phyloP scores from a whole-genome alignment of 345 rosid genomes.

The Raphanus sativus region DNA sequence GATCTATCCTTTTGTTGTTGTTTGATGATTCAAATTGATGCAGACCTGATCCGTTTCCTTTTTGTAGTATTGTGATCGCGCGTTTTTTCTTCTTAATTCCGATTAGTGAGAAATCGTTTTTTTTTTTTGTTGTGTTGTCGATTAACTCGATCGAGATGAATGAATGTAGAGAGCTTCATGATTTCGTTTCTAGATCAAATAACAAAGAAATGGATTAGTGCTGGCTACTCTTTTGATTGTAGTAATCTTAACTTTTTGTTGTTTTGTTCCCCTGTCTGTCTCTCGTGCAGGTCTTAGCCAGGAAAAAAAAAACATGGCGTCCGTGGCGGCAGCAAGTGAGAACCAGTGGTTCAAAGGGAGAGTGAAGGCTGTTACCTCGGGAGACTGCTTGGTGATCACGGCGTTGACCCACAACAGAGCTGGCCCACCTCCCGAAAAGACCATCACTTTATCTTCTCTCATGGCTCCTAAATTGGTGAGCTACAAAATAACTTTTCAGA shows the following conservation, averaged over 20 bases:
- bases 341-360: conserved; percentile 63
- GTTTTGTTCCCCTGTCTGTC: not conserved
- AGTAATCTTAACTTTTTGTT: not conserved
- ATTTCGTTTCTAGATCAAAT: too few species aligned
- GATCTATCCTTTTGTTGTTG: too few species aligned
- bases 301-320: conserved; percentile 45
- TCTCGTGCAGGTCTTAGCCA: conserved; percentile 43
- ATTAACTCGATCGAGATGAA: conserved; percentile 27
- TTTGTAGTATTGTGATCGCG: conserved; percentile 17
- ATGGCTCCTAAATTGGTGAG: conserved; percentile 88
- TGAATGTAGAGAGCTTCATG: conserved; percentile 21
- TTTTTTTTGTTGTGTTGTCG: not conserved
- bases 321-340: too few species aligned
- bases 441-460: conserved; percentile 74
- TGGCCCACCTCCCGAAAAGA: conserved; percentile 91
- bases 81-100: not conserved
- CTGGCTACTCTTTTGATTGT: not conserved
- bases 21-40: not conserved
- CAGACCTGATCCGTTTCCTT: not conserved
- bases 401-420: conserved; percentile 57
- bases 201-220: not conserved
- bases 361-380: conserved; percentile 89
- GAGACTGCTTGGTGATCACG: conserved; percentile 78
- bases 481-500: too few species aligned
- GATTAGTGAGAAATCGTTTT: not conserved